phyloP scores from a whole-genome alignment of 495 filamentous ascomycete species.

The Penicillium antarcticum region DNA sequence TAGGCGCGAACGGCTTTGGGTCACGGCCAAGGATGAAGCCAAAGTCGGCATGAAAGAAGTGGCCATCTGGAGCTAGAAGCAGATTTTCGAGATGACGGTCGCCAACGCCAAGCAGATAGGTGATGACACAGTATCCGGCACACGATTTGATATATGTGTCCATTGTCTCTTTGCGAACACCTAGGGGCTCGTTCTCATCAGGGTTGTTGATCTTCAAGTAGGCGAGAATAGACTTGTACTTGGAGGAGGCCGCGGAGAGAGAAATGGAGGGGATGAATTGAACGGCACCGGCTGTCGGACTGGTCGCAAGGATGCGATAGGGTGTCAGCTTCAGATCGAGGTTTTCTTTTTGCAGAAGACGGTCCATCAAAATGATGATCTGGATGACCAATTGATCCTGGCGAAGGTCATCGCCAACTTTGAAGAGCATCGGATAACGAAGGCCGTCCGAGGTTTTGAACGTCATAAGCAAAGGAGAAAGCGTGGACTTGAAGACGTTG shows the following conservation, averaged over 20 bases:
- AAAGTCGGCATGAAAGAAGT: conserved; percentile 98
- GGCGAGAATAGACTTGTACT: conserved; percentile 79
- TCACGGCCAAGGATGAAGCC: conserved; percentile 97
- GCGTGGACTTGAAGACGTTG: conserved; percentile 90
- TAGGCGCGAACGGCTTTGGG: conserved; percentile 93
- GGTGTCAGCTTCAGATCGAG: conserved; percentile 92
- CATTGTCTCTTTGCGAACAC: conserved; percentile 87
- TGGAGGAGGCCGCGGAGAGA: conserved; percentile 73
- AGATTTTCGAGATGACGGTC: conserved; percentile 97
- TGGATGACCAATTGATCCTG: conserved; percentile 98
- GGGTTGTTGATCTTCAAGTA: conserved; percentile 91
- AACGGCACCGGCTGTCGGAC: conserved; percentile 80
- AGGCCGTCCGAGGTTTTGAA: conserved; percentile 76
- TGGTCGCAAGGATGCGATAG: conserved; percentile 93
- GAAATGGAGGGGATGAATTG: conserved; percentile 89
- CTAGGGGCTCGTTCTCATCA: conserved; percentile 74
- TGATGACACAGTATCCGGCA: conserved; percentile 98
- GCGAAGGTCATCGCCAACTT: conserved; percentile 92
- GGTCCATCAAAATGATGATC: conserved; percentile 97
- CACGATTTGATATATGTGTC: conserved; percentile 96
- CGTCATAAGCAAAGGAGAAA: conserved; percentile 85
- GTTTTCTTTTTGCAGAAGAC: conserved; percentile 92
- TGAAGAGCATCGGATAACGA: conserved; percentile 92
- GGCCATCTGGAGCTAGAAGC: conserved; percentile 79
- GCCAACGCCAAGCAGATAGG: conserved; percentile 96